These are phyloP conservation scores for Candida anglica DNA, from an alignment of 805 yeast species.

Conservation along the genomic window DNA sequence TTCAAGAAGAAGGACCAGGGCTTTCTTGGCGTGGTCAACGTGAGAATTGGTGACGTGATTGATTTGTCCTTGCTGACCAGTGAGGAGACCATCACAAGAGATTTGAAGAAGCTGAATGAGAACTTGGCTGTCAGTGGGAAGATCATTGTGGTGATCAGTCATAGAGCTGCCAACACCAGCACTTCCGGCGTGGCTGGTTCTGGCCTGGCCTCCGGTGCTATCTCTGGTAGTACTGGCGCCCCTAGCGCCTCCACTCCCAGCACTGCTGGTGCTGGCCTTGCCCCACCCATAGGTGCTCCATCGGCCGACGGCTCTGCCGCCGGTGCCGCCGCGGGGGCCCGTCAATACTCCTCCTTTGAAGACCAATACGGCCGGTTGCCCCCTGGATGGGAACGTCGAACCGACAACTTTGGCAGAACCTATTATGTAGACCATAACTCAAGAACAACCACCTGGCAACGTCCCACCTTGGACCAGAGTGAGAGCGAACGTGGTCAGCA, in stretches of 20 bases:
- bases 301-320: slow-evolving; percentile 11
- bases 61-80: slow-evolving; percentile 49
- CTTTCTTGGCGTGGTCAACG: slow-evolving; percentile 91
- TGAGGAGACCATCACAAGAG: slow-evolving; percentile 90
- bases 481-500: slow-evolving; percentile 67
- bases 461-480: slow-evolving; percentile 81
- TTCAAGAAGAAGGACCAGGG: slow-evolving; percentile 99
- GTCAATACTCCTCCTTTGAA: slow-evolving; percentile 89
- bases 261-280: slow-evolving; percentile 9
- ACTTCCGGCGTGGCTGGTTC: slow-evolving; percentile 16
- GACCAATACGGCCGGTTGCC: slow-evolving; percentile 96
- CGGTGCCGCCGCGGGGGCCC: slow-evolving; percentile 23
- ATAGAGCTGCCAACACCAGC: slow-evolving; percentile 13
- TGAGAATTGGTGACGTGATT: slow-evolving; percentile 83
- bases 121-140: slow-evolving; percentile 91
- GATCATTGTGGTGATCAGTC: slow-evolving; percentile 71
- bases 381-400: slow-evolving; percentile 98
- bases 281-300: slow-evolving; percentile 8
- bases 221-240: slow-evolving; percentile 8
- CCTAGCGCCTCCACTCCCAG: slow-evolving; percentile 13
- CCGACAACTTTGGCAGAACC: slow-evolving; percentile 95
- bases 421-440: slow-evolving; percentile 98
- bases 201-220: slow-evolving; percentile 13
- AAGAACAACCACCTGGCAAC: slow-evolving; percentile 97
- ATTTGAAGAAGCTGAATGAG: slow-evolving; percentile 83